These are phyloP conservation scores for Dentipellis sp. DNA, from an alignment of 768 basidiomycete species.

Conservation along the genomic window DNA sequence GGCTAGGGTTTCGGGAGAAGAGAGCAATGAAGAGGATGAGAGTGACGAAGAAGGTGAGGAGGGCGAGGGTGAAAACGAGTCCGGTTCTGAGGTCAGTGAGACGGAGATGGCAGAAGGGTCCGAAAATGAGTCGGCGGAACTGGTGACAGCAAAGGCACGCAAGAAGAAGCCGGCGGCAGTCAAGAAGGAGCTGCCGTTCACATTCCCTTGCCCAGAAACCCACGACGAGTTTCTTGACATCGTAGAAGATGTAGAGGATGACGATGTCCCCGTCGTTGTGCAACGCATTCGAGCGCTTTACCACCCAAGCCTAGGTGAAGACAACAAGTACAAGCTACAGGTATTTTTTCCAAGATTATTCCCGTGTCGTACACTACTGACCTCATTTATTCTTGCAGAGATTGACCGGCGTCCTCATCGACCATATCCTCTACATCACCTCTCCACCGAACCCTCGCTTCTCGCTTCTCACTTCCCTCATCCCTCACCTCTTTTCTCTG, in stretches of 20 bases:
- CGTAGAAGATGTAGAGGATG: constrained; percentile 57
- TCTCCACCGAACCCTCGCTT: constrained; percentile 54
- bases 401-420: constrained; percentile 71
- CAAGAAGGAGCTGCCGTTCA: constrained; percentile 74
- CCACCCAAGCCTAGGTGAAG: constrained; percentile 85
- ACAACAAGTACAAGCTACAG: constrained; percentile 90
- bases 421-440: constrained; percentile 76
- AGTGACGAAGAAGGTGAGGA: constrained; percentile 25
- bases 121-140: constrained; percentile 30
- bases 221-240: constrained; percentile 91
- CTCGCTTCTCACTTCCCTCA: constrained; percentile 49
- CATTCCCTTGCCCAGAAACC: constrained; percentile 78
- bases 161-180: background rate
- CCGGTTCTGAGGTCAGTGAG: constrained; percentile 26
- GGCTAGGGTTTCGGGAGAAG: constrained; percentile 21
- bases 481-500: constrained; percentile 74
- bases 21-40: constrained; percentile 17
- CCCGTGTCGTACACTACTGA: constrained; percentile 1
- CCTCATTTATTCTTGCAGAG: constrained; percentile 32
- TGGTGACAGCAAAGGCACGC: constrained; percentile 19
- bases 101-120: constrained; percentile 26
- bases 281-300: constrained; percentile 87
- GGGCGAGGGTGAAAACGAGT: constrained; percentile 15
- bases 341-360: constrained; percentile 29
- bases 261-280: constrained; percentile 70